A percentile compares a stretch with the other conserved stretches of the same genome.
These are phyloP conservation scores for Tetradesmus lagerheimii DNA, from an alignment of 139 green algal species.

Conservation along the genomic window DNA sequence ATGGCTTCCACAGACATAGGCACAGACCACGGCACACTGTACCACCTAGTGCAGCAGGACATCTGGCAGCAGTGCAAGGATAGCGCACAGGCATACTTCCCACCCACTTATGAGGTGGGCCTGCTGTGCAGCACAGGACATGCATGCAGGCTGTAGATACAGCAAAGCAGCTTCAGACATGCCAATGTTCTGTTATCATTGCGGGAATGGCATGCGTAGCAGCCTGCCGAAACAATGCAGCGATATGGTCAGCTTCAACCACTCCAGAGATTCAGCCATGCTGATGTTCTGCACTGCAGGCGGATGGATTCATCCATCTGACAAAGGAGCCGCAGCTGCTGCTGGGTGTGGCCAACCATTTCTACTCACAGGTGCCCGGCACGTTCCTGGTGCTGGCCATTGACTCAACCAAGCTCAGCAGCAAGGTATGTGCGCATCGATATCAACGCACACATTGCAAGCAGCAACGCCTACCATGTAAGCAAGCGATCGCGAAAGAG, in stretches of 20 bases:
- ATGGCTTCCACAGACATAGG: background rate
- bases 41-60: constrained; percentile 53
- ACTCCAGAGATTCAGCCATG: no score
- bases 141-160: no score
- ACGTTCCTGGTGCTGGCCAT: constrained; percentile 64
- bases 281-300: background rate
- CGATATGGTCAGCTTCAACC: no score
- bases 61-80: constrained; percentile 44
- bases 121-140: no score
- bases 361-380: constrained; percentile 62
- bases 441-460: no score
- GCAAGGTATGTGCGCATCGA: constrained; percentile 50
- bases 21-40: constrained; percentile 39
- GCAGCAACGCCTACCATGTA: no score
- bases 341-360: constrained; percentile 78
- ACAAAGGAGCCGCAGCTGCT: constrained; percentile 71
- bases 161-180: no score
- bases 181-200: no score
- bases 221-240: no score
- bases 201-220: no score
- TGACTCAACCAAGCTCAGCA: constrained; percentile 50
- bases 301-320: constrained; percentile 83
- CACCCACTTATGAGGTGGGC: constrained; percentile 58
- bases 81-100: constrained; percentile 50
- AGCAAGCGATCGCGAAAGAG: no score